Percentiles rank a stretch among this genome's conserved stretches.
These are phyloP conservation scores for Schizothecium vesticola DNA, from an alignment of 495 filamentous ascomycete species.

Conservation along the genomic window DNA sequence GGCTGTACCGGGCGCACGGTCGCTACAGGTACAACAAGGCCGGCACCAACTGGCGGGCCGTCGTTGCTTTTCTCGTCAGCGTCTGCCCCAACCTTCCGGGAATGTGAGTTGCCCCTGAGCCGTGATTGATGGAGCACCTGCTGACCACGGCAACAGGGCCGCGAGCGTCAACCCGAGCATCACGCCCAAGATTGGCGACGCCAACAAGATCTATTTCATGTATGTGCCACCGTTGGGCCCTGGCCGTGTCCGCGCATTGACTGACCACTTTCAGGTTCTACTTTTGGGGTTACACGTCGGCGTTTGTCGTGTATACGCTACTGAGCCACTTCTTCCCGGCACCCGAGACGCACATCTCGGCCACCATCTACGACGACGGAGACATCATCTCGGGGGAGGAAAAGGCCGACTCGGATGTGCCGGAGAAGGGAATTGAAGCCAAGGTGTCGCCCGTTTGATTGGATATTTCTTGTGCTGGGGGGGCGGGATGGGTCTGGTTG, in stretches of 20 bases:
- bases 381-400: conserved; percentile 22
- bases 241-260: neutral
- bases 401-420: conserved; percentile 17
- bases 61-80: conserved; percentile 35
- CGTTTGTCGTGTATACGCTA: conserved; percentile 29
- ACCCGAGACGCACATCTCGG: conserved; percentile 26
- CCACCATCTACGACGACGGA: conserved; percentile 21
- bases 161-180: conserved; percentile 22
- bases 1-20: conserved; percentile 33
- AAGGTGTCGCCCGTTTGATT: conserved; percentile 15
- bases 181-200: conserved; percentile 18
- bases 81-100: conserved; percentile 37
- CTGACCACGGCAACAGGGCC: conserved; percentile 15
- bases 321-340: conserved; percentile 35
- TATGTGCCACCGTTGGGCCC: conserved; percentile 26
- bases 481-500: neutral
- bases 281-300: conserved; percentile 36
- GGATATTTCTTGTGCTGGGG: neutral
- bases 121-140: neutral
- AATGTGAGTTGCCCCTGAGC: conserved; percentile 25
- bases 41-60: conserved; percentile 43
- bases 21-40: conserved; percentile 31
- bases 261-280: neutral
- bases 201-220: conserved; percentile 33
- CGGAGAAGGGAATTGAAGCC: conserved; percentile 13